phyloP scores from a whole-genome alignment of 192 early-diverging fungal genomes.

The Coemansia sp. region DNA sequence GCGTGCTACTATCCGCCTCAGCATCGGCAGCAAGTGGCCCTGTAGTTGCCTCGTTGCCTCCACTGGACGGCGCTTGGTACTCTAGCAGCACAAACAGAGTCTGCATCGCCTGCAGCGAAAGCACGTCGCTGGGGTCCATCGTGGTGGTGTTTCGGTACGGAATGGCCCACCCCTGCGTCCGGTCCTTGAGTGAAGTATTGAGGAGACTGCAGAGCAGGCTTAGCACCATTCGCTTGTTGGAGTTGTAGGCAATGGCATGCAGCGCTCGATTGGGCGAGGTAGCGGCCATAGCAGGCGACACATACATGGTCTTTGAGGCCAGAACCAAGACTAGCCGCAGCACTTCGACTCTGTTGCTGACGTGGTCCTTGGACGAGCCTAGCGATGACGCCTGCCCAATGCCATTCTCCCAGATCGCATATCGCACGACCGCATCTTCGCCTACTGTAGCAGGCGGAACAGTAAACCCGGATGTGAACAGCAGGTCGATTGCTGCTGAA shows the following conservation, averaged over 20 bases:
- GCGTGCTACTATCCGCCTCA: constrained; percentile 21
- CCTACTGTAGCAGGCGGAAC: constrained; percentile 57
- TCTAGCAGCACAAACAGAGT: constrained; percentile 62
- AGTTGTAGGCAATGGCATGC: constrained; percentile 41
- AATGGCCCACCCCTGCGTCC: constrained; percentile 81
- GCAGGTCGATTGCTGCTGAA: constrained; percentile 52
- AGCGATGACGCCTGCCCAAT: constrained; percentile 70
- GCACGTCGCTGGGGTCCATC: constrained; percentile 67
- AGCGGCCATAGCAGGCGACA: constrained; percentile 38
- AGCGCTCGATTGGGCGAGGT: constrained; percentile 33
- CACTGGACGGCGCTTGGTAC: constrained; percentile 55
- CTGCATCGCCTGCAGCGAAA: constrained; percentile 72
- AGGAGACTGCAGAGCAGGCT: constrained; percentile 81
- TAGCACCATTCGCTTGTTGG: constrained; percentile 63
- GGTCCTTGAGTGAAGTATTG: constrained; percentile 80
- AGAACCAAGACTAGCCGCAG: constrained; percentile 75
- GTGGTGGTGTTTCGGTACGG: constrained; percentile 86
- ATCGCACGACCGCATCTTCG: constrained; percentile 55
- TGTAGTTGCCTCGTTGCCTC: not conserved
- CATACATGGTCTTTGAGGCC: constrained; percentile 81
- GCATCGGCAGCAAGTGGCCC: not conserved
- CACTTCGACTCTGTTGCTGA: constrained; percentile 73
- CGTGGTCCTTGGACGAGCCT: constrained; percentile 64
- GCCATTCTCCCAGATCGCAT: constrained; percentile 78
- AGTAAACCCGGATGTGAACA: constrained; percentile 71